Evolutionary conservation across 805 yeast species (phyloP).

Genomic region (Cyberlindnera euphorbiae): DNA sequence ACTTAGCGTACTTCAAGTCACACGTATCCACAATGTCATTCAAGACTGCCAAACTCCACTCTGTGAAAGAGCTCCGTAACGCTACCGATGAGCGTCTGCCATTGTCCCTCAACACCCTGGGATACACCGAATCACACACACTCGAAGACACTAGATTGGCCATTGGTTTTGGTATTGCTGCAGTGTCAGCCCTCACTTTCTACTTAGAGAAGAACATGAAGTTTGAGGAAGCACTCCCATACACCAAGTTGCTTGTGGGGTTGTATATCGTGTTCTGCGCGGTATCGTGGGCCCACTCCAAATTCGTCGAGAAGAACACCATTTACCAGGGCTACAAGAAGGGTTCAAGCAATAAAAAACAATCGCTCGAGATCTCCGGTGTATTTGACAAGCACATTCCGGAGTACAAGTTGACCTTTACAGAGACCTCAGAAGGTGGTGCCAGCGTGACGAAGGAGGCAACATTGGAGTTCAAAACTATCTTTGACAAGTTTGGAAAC

Average conservation of each 20-base stretch:
- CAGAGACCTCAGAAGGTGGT: slow-evolving; percentile 18
- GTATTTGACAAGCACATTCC: slow-evolving; percentile 39
- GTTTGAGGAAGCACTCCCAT: slow-evolving; percentile 37
- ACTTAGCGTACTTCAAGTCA: too few species aligned
- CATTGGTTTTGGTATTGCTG: slow-evolving; percentile 46
- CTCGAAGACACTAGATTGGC: slow-evolving; percentile 44
- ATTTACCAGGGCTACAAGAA: slow-evolving; percentile 39
- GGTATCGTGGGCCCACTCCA: slow-evolving; percentile 34
- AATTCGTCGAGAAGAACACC: slow-evolving; percentile 35
- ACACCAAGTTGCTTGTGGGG: slow-evolving; percentile 37
- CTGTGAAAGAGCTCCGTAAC: slow-evolving; percentile 9
- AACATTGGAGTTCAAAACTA: slow-evolving; percentile 28
- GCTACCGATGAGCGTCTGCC: slow-evolving; percentile 16
- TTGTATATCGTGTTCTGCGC: slow-evolving; percentile 37
- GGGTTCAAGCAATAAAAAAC: slow-evolving; percentile 16
- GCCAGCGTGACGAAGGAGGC: slow-evolving; percentile 14
- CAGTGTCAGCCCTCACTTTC: slow-evolving; percentile 45
- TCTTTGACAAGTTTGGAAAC: slow-evolving; percentile 38
- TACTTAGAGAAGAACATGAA: slow-evolving; percentile 44
- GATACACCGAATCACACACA: slow-evolving; percentile 38
- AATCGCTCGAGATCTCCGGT: slow-evolving; percentile 26
- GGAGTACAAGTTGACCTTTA: slow-evolving; percentile 37
- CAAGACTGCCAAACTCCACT: slow-evolving; percentile 37
- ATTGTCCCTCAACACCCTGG: slow-evolving; percentile 24
- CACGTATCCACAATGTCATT: too few species aligned